These are phyloP conservation scores for Chloranthus sessilifolius DNA, from an alignment of 164 flowering plant genomes.

Conservation along the genomic window DNA sequence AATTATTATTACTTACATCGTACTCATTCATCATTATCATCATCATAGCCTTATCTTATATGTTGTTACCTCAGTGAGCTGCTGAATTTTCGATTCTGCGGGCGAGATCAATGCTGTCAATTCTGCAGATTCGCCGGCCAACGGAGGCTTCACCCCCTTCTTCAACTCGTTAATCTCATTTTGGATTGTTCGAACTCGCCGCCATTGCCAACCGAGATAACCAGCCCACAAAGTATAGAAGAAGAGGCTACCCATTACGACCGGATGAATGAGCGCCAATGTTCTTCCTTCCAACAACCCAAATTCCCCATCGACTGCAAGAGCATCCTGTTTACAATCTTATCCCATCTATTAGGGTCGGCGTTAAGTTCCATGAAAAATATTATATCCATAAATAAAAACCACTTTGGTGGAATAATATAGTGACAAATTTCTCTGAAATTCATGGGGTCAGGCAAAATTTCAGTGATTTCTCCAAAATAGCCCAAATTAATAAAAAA, in stretches of 20 bases:
- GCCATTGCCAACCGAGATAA: slow-evolving; percentile 96
- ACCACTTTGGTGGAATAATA: no score
- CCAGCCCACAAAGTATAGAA: slow-evolving; percentile 82
- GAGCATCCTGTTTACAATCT: slow-evolving; percentile 51
- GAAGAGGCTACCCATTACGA: slow-evolving; percentile 70
- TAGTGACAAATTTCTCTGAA: no score
- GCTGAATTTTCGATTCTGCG: slow-evolving; percentile 58
- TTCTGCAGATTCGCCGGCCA: slow-evolving; percentile 51
- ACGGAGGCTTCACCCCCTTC: slow-evolving; percentile 68
- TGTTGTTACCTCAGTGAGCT: slow-evolving; percentile 64
- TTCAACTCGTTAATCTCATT: slow-evolving; percentile 80
- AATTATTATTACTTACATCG: no score
- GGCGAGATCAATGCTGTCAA: slow-evolving; percentile 45
- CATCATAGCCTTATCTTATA: no score
- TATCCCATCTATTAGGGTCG: not conserved
- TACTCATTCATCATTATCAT: no score
- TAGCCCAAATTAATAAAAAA: not conserved
- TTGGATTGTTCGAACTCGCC: slow-evolving; percentile 80
- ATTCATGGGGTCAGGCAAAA: not conserved
- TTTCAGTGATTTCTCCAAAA: not conserved
- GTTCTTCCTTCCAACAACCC: slow-evolving; percentile 85
- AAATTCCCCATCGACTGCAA: slow-evolving; percentile 72
- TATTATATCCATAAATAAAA: no score
- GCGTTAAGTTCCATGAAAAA: no score
- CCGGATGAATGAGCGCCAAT: slow-evolving; percentile 70